Evolutionary conservation across 129 eudicot genomes (phyloP).

Genomic region (Lactuca sativa): DNA sequence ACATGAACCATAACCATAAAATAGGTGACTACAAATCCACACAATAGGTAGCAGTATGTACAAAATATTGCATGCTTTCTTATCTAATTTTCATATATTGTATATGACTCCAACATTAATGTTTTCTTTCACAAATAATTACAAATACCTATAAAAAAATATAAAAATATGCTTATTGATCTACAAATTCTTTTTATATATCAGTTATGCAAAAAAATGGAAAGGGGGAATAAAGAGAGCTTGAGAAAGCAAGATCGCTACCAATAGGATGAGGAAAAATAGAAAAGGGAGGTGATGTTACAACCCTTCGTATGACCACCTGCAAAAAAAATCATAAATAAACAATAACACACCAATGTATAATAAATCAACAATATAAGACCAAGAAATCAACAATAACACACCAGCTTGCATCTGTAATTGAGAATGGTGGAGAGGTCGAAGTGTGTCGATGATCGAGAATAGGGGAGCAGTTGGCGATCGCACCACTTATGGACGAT

Average conservation of each 20-base stretch:
- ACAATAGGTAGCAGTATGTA: slow-evolving; percentile 77
- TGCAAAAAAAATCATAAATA: slow-evolving; percentile 23
- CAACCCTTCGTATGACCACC: slow-evolving; percentile 93
- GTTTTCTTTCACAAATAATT: slow-evolving; percentile 95
- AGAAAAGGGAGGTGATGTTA: slow-evolving; percentile 94
- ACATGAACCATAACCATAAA: slow-evolving; percentile 75
- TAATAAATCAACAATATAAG: no score
- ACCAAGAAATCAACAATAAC: no score
- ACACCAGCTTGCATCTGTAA: no score
- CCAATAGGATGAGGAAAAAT: slow-evolving; percentile 98
- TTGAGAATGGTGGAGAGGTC: no score
- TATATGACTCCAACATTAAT: slow-evolving; percentile 86
- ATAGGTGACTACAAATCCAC: slow-evolving; percentile 90
- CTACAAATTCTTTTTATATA: no score
- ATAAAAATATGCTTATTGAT: no score
- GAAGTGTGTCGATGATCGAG: no score
- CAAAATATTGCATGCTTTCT: slow-evolving; percentile 85
- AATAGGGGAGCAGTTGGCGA: no score
- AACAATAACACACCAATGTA: no score
- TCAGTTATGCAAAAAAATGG: background rate
- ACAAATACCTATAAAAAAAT: slow-evolving; percentile 61
- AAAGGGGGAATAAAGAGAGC: slow-evolving; percentile 40
- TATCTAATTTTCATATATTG: slow-evolving; percentile 65
- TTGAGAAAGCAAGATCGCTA: slow-evolving; percentile 81
- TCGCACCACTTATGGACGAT: no score